These are phyloP conservation scores for Globisporangium radiosum DNA, from an alignment of 352 stramenopile genomes.

Conservation along the genomic window DNA sequence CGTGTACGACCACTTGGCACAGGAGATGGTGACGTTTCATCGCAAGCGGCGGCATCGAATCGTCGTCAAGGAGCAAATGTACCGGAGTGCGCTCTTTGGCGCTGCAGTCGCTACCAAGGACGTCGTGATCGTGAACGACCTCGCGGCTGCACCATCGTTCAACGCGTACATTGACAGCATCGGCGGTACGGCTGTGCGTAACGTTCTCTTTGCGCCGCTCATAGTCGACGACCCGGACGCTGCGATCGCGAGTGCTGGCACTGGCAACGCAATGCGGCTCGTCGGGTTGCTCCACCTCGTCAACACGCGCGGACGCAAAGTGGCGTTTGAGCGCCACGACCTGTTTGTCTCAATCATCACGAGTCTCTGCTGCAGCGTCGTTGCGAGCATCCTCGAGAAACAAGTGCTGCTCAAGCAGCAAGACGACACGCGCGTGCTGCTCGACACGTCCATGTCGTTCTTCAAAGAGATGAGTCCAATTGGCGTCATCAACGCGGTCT, in stretches of 20 bases:
- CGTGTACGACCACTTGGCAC: slow-evolving; percentile 29
- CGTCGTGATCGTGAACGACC: slow-evolving; percentile 62
- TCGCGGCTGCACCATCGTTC: slow-evolving; percentile 20
- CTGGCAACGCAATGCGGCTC: slow-evolving; percentile 27
- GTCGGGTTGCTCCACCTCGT: slow-evolving; percentile 66
- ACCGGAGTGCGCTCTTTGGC: slow-evolving; percentile 46
- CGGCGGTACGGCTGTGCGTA: slow-evolving; percentile 34
- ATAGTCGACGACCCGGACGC: slow-evolving; percentile 38
- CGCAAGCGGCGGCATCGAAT: slow-evolving; percentile 60
- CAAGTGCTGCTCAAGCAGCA: slow-evolving; percentile 55
- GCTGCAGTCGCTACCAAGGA: slow-evolving; percentile 36
- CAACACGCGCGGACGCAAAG: slow-evolving; percentile 59
- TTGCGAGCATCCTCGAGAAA: slow-evolving; percentile 68
- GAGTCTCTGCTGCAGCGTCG: slow-evolving; percentile 54
- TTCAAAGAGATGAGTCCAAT: slow-evolving; percentile 80
- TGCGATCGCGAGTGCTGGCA: slow-evolving; percentile 8
- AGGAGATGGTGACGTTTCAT: slow-evolving; percentile 66
- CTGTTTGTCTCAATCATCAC: slow-evolving; percentile 74
- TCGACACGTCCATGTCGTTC: slow-evolving; percentile 72
- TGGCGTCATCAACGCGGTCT: slow-evolving; percentile 74
- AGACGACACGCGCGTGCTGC: slow-evolving; percentile 48
- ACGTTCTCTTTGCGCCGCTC: slow-evolving; percentile 59
- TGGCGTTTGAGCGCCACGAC: slow-evolving; percentile 57
- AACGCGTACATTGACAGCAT: slow-evolving; percentile 75
- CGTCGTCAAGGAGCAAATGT: slow-evolving; percentile 38